Conservation (phyloP, 768 basidiomycete genomes). For the Agrocybe pediades region DNA sequence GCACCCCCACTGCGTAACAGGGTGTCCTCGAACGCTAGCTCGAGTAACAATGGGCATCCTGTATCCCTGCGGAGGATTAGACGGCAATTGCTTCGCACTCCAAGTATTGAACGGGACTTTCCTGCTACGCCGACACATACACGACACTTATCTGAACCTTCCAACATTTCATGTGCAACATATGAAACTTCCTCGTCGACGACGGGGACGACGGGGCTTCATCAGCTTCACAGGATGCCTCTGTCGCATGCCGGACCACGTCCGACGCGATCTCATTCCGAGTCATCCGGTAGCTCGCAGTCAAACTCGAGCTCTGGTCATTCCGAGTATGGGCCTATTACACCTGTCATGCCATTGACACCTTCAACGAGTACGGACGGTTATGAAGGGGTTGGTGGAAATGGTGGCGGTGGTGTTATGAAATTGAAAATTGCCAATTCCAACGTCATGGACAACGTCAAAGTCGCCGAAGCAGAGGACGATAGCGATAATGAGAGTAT, state of each 20-base stretch:
- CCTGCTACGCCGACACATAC: constrained; percentile 15
- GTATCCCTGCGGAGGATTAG: constrained; percentile 30
- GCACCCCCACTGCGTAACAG: constrained; percentile 9
- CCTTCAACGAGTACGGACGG: constrained; percentile 24
- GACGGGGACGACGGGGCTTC: neutral
- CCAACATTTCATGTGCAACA: constrained; percentile 13
- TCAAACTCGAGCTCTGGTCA: constrained; percentile 18
- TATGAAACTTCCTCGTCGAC: constrained; percentile 11
- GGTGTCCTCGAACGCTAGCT: constrained; percentile 10
- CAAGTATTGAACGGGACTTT: constrained; percentile 39
- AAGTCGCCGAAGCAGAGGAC: constrained; percentile 5
- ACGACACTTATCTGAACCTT: constrained; percentile 15
- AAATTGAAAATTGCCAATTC: too few relatives aligned
- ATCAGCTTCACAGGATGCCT: neutral
- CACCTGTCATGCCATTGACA: constrained; percentile 19
- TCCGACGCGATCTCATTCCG: constrained; percentile 11
- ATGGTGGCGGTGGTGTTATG: constrained; percentile 1
- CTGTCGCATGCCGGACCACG: neutral
- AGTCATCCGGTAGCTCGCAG: constrained; percentile 12
- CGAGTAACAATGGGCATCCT: constrained; percentile 1
- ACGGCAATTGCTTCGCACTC: constrained; percentile 33
- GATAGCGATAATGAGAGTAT: neutral
- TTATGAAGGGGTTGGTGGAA: constrained; percentile 9
- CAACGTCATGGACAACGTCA: too few relatives aligned
- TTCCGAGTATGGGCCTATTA: constrained; percentile 13